These are phyloP conservation scores for Ceratocystis cubensis DNA, from an alignment of 2,329 filamentous ascomycete genomes.

Conservation along the genomic window DNA sequence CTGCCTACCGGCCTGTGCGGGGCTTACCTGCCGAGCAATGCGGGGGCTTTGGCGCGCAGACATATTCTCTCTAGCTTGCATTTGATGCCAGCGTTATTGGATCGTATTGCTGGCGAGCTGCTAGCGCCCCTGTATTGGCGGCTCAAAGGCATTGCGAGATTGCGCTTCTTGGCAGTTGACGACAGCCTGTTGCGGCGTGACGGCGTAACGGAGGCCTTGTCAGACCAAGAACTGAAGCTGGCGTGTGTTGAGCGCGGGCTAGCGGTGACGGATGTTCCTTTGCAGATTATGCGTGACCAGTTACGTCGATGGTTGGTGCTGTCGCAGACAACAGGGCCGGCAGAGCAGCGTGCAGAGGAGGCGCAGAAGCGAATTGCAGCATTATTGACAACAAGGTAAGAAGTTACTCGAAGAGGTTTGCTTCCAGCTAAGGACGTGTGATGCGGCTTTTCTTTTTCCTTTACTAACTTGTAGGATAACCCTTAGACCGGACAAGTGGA, in stretches of 20 bases:
- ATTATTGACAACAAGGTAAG: conserved; percentile 33
- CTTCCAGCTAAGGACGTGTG: too few species aligned
- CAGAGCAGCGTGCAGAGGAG: conserved; percentile 24
- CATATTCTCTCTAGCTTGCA: conserved; percentile 35
- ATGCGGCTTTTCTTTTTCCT: too few species aligned
- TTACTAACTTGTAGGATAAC: neutral
- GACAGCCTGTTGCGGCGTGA: conserved; percentile 53
- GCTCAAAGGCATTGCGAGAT: conserved; percentile 38
- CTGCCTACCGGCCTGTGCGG: conserved; percentile 29
- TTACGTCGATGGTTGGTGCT: conserved; percentile 39
- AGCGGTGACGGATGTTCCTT: conserved; percentile 42
- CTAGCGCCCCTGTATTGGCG: conserved; percentile 41
- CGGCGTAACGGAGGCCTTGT: conserved; percentile 48
- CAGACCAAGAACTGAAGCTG: conserved; percentile 51
- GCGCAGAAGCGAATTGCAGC: conserved; percentile 31
- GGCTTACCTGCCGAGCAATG: neutral
- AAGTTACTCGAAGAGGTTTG: neutral
- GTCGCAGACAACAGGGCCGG: conserved; percentile 30
- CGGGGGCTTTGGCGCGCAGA: conserved; percentile 23
- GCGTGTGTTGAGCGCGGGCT: conserved; percentile 61
- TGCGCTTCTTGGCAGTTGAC: conserved; percentile 57
- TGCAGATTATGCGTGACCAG: conserved; percentile 40
- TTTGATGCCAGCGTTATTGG: conserved; percentile 38
- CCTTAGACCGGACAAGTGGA: conserved; percentile 7
- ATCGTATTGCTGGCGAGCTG: conserved; percentile 37